A percentile compares a stretch with the other conserved stretches of the same genome.
Evolutionary conservation across 306 rosid species (phyloP).

Genomic region (Sicyos baderoa): DNA sequence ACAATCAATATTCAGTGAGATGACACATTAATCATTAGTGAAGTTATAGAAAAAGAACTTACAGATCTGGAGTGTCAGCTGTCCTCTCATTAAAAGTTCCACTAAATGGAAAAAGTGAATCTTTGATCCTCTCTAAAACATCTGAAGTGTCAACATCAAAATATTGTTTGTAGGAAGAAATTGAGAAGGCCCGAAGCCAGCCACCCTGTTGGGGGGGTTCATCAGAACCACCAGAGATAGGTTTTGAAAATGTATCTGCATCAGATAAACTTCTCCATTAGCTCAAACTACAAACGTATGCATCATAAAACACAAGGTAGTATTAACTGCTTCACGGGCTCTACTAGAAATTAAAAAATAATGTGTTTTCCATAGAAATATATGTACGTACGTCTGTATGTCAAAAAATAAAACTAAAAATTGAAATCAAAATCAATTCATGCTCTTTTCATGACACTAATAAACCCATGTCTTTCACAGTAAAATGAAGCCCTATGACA

Average conservation of each 20-base stretch:
- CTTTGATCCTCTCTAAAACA: slow-evolving; percentile 69
- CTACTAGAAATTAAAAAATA: not conserved
- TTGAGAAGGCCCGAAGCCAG: slow-evolving; percentile 50
- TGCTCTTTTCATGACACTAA: not conserved
- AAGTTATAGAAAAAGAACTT: slow-evolving; percentile 29
- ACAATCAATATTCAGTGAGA: not conserved
- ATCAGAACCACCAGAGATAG: slow-evolving; percentile 70
- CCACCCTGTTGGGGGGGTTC: slow-evolving; percentile 69
- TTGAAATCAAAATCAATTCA: not conserved
- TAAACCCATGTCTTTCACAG: not conserved
- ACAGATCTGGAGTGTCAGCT: slow-evolving; percentile 79
- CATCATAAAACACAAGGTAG: not conserved
- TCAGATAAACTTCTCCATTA: slow-evolving; percentile 21
- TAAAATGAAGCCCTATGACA: slow-evolving; percentile 1
- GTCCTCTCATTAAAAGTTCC: slow-evolving; percentile 88
- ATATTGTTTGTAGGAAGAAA: slow-evolving; percentile 74
- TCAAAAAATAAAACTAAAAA: not conserved
- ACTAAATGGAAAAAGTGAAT: slow-evolving; percentile 78
- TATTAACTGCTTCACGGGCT: not conserved
- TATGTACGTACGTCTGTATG: not conserved
- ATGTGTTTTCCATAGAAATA: not conserved
- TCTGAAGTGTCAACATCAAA: slow-evolving; percentile 86
- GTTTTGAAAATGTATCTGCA: slow-evolving; percentile 86
- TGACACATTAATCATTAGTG: not conserved
- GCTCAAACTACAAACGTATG: slow-evolving; percentile 11